Evolutionary conservation across 352 stramenopile genomes (phyloP), one percentile per base, ranked within the genome.

Genomic region (Globisporangium cystogenes): DNA sequence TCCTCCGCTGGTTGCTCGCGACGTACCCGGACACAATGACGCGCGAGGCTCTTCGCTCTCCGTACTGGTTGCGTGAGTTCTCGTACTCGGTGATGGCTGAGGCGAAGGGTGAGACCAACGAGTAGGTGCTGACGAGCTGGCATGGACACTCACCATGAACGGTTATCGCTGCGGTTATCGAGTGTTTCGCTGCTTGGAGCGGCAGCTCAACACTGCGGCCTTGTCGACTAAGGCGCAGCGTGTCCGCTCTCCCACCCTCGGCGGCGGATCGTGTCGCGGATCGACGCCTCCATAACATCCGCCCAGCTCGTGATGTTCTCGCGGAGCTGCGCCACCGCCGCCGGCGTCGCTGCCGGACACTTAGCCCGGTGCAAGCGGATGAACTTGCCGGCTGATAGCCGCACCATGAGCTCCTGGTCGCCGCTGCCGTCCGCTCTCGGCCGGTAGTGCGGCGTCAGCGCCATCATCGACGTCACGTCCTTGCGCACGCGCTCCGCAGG

Each of bases 371-470:
- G 42, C 20, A 72, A 42, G 26, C 66, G 52, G 6, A 66, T 39
- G 20, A 46, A 51, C 29, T 64, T 72, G 56, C 54, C 62, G 2
- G 43, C 33, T 3, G 36, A 60, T 35, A 74, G 44, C 7, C 64
- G 43, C 26, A 72, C 64, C 1, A 75, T 60, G 10, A 64, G 52
- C 23, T 69, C 48, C 7, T 74, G 57, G 7, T 60, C 15, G 1
- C 11, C 37, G 8, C 18, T 5, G n/a, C 37, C 37, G 26, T 57
- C 26, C 21, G 6, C 53, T 10, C 51, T 52, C 8, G 57, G 31
- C 31, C 52, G 64, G 27, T 63, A 51, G 65, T 72, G 46, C 11
- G 60, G 57, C 40, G 70, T 65, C 16, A 79, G 48, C 24, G 62
- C 49, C 18, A 24, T 26, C 43, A 77, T 49, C 44, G 24, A 8